Base-by-base conservation (phyloP, 2,329 filamentous ascomycete genomes). In the Talaromyces islandicus region DNA sequence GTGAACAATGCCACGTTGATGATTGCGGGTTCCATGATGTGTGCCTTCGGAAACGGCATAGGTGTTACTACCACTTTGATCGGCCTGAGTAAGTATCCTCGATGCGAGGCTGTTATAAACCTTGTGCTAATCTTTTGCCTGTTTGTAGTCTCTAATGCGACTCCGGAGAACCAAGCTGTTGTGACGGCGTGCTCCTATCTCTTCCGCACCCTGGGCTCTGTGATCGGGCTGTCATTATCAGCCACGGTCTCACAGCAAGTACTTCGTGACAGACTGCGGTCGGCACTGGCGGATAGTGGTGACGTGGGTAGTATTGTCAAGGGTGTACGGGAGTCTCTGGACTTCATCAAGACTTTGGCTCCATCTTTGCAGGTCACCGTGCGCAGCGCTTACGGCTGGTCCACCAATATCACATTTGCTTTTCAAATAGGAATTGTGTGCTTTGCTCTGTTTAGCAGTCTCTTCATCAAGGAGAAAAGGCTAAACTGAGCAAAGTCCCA, bases 181-280 rank as follows among this genome's bases (percentile, higher is more conserved):
- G 88, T 87, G 4, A 89, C 90, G 17, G 90, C 90, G 7, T 91
- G 88, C 71, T 89, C 86, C 21, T 93, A 93, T 73, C 83, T 93
- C 25, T 93, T 93, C 79, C 86, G 90, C 43, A 88, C 87, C 1
- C 79, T 92, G 0, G 90, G 85, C 11, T 83, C 80, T 17, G 84
- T 86, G 10, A 80, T 86, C 43, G 84, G 89, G 11, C 80, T 92
- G 59, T 88, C 87, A n/a, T 76, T 90, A 60, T 83, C 84, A 56
- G 85, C 88, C 1, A 89, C 88, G 1, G 81, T 90, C 7, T 82
- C 91, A 52, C 91, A 93, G 27, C 60, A 62, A 21, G 21, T 62
- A 1, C 57, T 62, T 3, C 80, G 88, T 17, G 76, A 75, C 2
- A 77, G 82, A 53, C 77, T 93, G 4, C 76, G 78, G 2, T 67